These are phyloP conservation scores for Solanum ahanhuiri DNA, from an alignment of 257 asterid genomes.

Conservation along the genomic window DNA sequence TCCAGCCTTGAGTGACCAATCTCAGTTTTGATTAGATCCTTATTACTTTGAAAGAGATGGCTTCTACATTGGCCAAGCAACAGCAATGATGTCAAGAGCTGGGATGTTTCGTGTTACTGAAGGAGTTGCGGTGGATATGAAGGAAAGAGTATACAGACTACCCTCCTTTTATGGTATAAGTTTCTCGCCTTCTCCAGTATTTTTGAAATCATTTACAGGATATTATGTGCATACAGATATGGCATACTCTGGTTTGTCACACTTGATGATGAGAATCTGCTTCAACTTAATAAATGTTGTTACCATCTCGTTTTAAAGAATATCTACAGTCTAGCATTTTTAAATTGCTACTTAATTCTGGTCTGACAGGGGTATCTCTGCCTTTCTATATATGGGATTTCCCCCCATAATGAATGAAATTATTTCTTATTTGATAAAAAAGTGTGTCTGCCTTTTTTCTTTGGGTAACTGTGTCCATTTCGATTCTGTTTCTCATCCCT, in stretches of 20 bases:
- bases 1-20: background rate
- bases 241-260: background rate
- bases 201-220: background rate
- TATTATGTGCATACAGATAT: background rate
- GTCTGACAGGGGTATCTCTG: background rate
- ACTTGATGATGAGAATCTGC: background rate
- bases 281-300: background rate
- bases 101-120: slow-evolving; percentile 71
- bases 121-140: slow-evolving; percentile 81
- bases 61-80: slow-evolving; percentile 89
- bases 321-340: background rate
- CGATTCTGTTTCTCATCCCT: background rate
- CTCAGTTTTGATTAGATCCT: slow-evolving; percentile 47
- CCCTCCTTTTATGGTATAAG: slow-evolving; percentile 71
- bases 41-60: slow-evolving; percentile 60
- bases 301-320: background rate
- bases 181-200: background rate
- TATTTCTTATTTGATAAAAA: background rate
- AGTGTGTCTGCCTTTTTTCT: background rate
- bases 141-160: slow-evolving; percentile 64
- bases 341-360: background rate
- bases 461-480: background rate
- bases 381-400: background rate
- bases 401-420: background rate
- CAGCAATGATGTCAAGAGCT: slow-evolving; percentile 78